Percentiles rank a stretch among this genome's conserved stretches.
Evolutionary conservation across 129 eudicot genomes (phyloP).

Genomic region (Centrapalus pauciflorus): DNA sequence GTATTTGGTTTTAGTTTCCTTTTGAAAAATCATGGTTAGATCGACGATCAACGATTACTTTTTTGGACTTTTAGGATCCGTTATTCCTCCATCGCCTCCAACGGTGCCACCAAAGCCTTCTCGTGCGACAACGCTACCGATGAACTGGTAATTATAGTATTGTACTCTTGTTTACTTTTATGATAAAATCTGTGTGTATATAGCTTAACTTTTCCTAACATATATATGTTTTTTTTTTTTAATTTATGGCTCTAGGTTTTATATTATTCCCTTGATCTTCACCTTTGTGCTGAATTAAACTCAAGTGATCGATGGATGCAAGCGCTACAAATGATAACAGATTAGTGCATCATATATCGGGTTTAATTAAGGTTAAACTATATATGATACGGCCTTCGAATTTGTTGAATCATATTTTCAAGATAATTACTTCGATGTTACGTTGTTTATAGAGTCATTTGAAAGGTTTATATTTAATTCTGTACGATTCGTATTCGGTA

Average conservation of each 20-base stretch:
- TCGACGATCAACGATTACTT: neutral
- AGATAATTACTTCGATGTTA: too few species aligned
- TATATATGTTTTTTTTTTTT: neutral
- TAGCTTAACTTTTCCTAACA: neutral
- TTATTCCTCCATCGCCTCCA: conserved; percentile 38
- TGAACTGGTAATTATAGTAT: conserved; percentile 21
- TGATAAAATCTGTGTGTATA: neutral
- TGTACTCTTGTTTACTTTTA: neutral
- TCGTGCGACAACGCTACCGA: conserved; percentile 11
- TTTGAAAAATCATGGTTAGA: neutral
- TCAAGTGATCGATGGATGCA: conserved; percentile 3
- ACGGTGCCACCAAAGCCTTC: conserved; percentile 32
- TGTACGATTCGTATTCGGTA: too few species aligned
- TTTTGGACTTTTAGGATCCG: conserved; percentile 27
- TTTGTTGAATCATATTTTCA: conserved; percentile 10
- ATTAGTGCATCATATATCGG: neutral
- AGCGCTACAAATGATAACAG: neutral
- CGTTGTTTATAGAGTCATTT: too few species aligned
- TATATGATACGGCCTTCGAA: neutral
- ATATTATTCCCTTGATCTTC: conserved; percentile 23
- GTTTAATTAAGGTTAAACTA: conserved; percentile 1
- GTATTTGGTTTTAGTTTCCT: neutral
- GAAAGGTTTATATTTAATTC: too few species aligned
- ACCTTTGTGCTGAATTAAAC: conserved; percentile 16
- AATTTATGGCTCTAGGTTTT: conserved; percentile 29